Conservation (phyloP, 2,329 filamentous ascomycete species). For the Diaporthe sp. region DNA sequence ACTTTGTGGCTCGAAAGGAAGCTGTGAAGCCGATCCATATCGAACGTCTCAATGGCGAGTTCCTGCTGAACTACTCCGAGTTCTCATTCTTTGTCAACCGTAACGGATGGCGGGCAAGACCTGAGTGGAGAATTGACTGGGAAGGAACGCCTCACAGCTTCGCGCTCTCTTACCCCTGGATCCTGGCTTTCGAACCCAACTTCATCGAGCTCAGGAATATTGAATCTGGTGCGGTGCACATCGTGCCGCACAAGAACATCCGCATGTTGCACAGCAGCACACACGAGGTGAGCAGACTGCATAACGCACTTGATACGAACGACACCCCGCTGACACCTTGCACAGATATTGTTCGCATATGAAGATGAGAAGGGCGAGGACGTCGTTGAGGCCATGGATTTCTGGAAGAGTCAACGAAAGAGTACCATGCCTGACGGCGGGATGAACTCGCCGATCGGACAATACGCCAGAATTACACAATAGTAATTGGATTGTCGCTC, state of each 20-base stretch:
- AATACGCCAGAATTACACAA: constrained; percentile 39
- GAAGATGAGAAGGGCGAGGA: constrained; percentile 96
- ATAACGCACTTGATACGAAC: background rate
- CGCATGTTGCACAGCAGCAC: constrained; percentile 98
- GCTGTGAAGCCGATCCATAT: constrained; percentile 96
- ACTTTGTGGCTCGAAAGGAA: constrained; percentile 95
- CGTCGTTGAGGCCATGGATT: constrained; percentile 94
- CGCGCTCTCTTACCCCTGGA: constrained; percentile 96
- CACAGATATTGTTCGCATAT: constrained; percentile 94
- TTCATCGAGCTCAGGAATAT: constrained; percentile 98
- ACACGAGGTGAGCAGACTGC: constrained; percentile 79
- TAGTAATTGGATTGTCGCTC: constrained; percentile 26
- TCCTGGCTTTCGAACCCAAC: constrained; percentile 95
- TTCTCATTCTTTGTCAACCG: constrained; percentile 99
- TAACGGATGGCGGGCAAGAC: constrained; percentile 95
- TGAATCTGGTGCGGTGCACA: constrained; percentile 94
- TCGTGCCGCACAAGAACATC: constrained; percentile 96
- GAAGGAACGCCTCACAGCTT: constrained; percentile 94
- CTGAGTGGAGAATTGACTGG: constrained; percentile 98
- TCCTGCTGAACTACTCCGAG: constrained; percentile 97
- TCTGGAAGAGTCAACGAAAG: constrained; percentile 80
- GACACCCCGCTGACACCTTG: constrained; percentile 44
- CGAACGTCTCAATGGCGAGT: constrained; percentile 95
- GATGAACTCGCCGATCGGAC: constrained; percentile 37
- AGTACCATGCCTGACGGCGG: constrained; percentile 53